Evolutionary conservation across 1,284 basidiomycete species (phyloP).

Genomic region (Inonotus obliquus): DNA sequence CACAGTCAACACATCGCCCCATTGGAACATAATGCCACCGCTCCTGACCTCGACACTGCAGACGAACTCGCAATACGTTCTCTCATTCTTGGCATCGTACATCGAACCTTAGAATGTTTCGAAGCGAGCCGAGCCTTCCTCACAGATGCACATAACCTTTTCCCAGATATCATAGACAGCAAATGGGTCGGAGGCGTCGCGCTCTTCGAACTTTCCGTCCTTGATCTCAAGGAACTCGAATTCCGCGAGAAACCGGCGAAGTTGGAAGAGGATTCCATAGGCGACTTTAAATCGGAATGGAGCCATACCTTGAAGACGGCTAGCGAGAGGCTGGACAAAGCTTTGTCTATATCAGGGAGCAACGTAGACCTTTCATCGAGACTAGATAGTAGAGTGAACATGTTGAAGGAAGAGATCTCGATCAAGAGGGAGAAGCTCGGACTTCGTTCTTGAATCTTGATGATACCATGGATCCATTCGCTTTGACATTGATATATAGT

Average conservation of each 20-base stretch:
- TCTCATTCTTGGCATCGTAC: slow-evolving; percentile 60
- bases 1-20: slow-evolving; percentile 29
- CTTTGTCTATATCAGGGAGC: slow-evolving; percentile 44
- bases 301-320: slow-evolving; percentile 41
- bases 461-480: neutral
- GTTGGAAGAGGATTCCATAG: slow-evolving; percentile 15
- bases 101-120: slow-evolving; percentile 51
- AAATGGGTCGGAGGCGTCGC: slow-evolving; percentile 66
- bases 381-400: slow-evolving; percentile 61
- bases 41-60: slow-evolving; percentile 51
- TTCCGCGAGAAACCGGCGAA: slow-evolving; percentile 18
- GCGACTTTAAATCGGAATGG: slow-evolving; percentile 37
- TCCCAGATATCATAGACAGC: slow-evolving; percentile 39
- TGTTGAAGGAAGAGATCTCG: slow-evolving; percentile 66
- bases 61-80: slow-evolving; percentile 69
- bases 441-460: neutral
- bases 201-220: slow-evolving; percentile 61
- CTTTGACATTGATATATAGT: neutral
- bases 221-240: slow-evolving; percentile 56
- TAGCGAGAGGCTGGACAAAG: slow-evolving; percentile 46
- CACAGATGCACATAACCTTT: slow-evolving; percentile 42
- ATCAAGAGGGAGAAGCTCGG: slow-evolving; percentile 48
- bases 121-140: slow-evolving; percentile 43
- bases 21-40: neutral
- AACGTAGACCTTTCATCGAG: slow-evolving; percentile 60